Evolutionary conservation across 1,139 yeast genomes (phyloP).

Genomic region (Blastobotrys aristatus): DNA sequence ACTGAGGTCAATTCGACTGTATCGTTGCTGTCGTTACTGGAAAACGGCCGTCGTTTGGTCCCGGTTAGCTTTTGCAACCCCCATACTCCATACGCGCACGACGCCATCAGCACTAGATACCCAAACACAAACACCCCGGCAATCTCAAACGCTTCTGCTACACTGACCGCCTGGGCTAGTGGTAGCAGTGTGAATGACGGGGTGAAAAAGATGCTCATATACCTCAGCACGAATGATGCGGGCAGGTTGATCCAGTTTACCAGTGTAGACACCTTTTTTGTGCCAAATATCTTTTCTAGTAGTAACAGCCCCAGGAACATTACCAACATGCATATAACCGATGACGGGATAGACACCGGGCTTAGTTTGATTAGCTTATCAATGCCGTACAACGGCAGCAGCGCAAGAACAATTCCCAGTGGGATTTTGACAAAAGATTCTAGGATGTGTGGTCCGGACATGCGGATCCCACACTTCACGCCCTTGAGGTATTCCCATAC

Average conservation of each 20-base stretch:
- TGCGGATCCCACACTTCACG: constrained; percentile 3
- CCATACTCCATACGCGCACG: constrained; percentile 45
- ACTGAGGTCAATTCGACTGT: not conserved
- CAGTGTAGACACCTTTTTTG: constrained; percentile 40
- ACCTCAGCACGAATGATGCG: constrained; percentile 62
- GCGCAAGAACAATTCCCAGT: constrained; percentile 27
- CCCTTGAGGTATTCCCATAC: constrained; percentile 4
- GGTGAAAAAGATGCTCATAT: constrained; percentile 76
- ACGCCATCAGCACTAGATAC: constrained; percentile 47
- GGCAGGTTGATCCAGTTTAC: constrained; percentile 53
- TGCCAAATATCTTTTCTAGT: constrained; percentile 35
- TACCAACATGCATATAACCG: constrained; percentile 70
- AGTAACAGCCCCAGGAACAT: constrained; percentile 48
- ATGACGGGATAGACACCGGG: constrained; percentile 61
- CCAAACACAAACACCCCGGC: constrained; percentile 71
- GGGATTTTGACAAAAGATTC: constrained; percentile 18
- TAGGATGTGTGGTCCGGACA: constrained; percentile 8
- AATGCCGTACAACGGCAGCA: constrained; percentile 56
- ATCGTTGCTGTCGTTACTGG: not conserved
- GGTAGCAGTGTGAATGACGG: constrained; percentile 74
- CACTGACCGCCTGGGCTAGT: constrained; percentile 55
- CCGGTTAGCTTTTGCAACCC: constrained; percentile 38
- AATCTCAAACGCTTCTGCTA: constrained; percentile 64
- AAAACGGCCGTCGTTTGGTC: constrained; percentile 28
- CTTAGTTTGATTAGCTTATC: constrained; percentile 49